phyloP scores from a whole-genome alignment of 768 basidiomycete genomes.

The Dendrothele bispora region DNA sequence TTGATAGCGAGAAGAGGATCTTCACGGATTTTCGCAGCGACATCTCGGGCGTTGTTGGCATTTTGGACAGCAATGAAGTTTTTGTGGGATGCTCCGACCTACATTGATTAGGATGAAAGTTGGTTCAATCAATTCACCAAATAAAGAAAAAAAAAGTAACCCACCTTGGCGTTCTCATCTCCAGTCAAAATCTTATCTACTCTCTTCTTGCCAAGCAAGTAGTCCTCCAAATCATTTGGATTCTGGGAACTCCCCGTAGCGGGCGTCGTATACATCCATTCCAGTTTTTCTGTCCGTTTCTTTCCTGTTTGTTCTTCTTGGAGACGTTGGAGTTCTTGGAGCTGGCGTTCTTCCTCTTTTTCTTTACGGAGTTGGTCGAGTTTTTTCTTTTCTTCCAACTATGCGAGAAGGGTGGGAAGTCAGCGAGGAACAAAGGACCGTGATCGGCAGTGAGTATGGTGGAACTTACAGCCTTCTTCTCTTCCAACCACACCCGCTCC shows the following conservation, averaged over 20 bases:
- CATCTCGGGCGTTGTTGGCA: slow-evolving; percentile 86
- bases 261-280: slow-evolving; percentile 99
- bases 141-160: slow-evolving; percentile 11
- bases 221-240: slow-evolving; percentile 92
- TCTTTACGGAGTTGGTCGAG: slow-evolving; percentile 96
- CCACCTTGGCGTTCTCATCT: slow-evolving; percentile 87
- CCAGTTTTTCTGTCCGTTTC: slow-evolving; percentile 90
- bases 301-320: slow-evolving; percentile 96
- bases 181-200: slow-evolving; percentile 94
- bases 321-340: slow-evolving; percentile 93
- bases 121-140: slow-evolving; percentile 7
- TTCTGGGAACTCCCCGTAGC: slow-evolving; percentile 87
- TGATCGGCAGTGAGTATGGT: too few species aligned
- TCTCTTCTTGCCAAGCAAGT: slow-evolving; percentile 94
- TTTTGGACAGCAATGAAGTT: slow-evolving; percentile 94
- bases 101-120: slow-evolving; percentile 10
- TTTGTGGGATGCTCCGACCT: slow-evolving; percentile 87
- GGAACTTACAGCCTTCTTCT: slow-evolving; percentile 88
- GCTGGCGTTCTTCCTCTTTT: slow-evolving; percentile 94
- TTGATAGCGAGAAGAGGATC: slow-evolving; percentile 98
- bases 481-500: slow-evolving; percentile 99
- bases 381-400: slow-evolving; percentile 99
- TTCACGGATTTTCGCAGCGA: slow-evolving; percentile 92
- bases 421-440: not conserved
- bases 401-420: slow-evolving; percentile 8